phyloP scores from a whole-genome alignment of 2,329 filamentous ascomycete genomes.

The Microcera coccophila region DNA sequence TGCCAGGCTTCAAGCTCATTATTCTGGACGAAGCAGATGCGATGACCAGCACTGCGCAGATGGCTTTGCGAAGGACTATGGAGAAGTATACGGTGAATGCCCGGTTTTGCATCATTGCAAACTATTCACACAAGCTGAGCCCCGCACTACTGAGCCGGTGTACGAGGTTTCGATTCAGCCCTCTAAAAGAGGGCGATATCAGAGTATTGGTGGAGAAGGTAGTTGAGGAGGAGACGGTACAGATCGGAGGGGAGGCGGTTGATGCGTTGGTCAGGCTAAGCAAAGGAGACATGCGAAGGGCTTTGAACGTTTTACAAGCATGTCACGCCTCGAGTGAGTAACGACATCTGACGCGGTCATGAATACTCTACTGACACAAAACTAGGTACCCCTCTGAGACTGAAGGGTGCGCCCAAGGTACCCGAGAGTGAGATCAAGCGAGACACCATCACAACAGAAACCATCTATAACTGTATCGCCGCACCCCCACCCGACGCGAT shows the following conservation, averaged over 20 bases:
- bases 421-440: slow-evolving; percentile 64
- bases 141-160: slow-evolving; percentile 89
- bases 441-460: slow-evolving; percentile 80
- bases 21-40: slow-evolving; percentile 98
- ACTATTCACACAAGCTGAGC: slow-evolving; percentile 97
- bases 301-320: slow-evolving; percentile 91
- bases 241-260: slow-evolving; percentile 75
- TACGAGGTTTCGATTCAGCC: slow-evolving; percentile 92
- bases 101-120: slow-evolving; percentile 96
- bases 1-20: slow-evolving; percentile 89
- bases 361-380: slow-evolving; percentile 6
- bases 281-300: slow-evolving; percentile 93
- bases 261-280: slow-evolving; percentile 82
- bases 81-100: slow-evolving; percentile 99
- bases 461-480: slow-evolving; percentile 96
- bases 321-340: slow-evolving; percentile 85
- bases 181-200: slow-evolving; percentile 85
- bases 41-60: slow-evolving; percentile 98
- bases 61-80: slow-evolving; percentile 96
- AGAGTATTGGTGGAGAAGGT: slow-evolving; percentile 82
- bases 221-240: slow-evolving; percentile 79
- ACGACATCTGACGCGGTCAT: no score
- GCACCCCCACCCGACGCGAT: slow-evolving; percentile 90
- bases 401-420: slow-evolving; percentile 56
- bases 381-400: slow-evolving; percentile 62